Evolutionary conservation across 2,329 filamentous ascomycete species (phyloP).

Genomic region (Talaromyces sp.): DNA sequence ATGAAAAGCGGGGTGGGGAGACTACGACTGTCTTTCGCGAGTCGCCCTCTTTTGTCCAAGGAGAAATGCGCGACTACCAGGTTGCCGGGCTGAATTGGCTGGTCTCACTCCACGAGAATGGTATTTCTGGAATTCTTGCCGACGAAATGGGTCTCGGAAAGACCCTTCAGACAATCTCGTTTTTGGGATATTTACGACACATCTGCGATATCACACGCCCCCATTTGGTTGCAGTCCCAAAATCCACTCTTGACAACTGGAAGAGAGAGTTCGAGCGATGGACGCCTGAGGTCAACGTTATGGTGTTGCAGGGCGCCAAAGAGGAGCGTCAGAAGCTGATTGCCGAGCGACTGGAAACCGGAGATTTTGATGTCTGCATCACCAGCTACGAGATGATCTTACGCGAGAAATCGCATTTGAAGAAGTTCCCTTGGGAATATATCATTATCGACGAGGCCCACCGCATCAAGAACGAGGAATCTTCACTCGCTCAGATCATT

Average conservation of each 20-base stretch:
- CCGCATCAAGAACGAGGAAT: slow-evolving; percentile 99
- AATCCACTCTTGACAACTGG: slow-evolving; percentile 98
- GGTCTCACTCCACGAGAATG: slow-evolving; percentile 94
- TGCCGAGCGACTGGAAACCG: slow-evolving; percentile 81
- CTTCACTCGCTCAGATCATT: slow-evolving; percentile 91
- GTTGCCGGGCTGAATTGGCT: slow-evolving; percentile 95
- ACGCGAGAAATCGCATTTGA: slow-evolving; percentile 86
- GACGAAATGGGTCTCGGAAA: slow-evolving; percentile 99
- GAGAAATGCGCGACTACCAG: slow-evolving; percentile 94
- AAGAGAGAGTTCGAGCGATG: slow-evolving; percentile 87
- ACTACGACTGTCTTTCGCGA: slow-evolving; percentile 90
- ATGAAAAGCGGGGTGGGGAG: slow-evolving; percentile 81
- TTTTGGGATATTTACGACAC: slow-evolving; percentile 89
- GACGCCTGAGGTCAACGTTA: slow-evolving; percentile 91
- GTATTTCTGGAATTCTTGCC: slow-evolving; percentile 94
- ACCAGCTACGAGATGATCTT: slow-evolving; percentile 99
- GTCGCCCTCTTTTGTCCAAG: slow-evolving; percentile 81
- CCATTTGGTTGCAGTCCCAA: slow-evolving; percentile 86
- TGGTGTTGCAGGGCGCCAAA: slow-evolving; percentile 91
- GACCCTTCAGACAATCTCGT: slow-evolving; percentile 94
- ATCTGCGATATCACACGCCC: slow-evolving; percentile 84
- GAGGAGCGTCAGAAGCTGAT: slow-evolving; percentile 86
- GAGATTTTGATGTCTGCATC: slow-evolving; percentile 96
- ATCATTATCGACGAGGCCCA: slow-evolving; percentile 99
- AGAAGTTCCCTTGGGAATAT: slow-evolving; percentile 99